Conservation (phyloP, 805 yeast species). For the Metschnikowia noctiluminum region DNA sequence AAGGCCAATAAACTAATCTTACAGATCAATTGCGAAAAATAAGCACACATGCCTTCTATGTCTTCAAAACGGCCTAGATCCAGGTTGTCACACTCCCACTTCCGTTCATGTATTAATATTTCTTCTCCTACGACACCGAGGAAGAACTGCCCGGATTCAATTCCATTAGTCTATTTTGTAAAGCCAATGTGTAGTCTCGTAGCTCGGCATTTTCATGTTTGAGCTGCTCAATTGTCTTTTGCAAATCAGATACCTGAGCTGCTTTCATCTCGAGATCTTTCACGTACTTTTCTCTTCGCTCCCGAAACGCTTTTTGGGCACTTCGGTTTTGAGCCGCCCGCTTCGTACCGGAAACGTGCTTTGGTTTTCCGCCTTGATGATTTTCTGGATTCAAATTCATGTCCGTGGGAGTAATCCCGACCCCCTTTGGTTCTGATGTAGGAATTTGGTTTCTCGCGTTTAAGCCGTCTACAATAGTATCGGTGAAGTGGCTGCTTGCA, state of each 20-base stretch:
- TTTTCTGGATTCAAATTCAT: not conserved
- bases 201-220: conserved; percentile 67
- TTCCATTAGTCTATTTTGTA: conserved; percentile 66
- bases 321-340: conserved; percentile 90
- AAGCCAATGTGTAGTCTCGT: conserved; percentile 66
- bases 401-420: not conserved
- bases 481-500: too few relatives aligned
- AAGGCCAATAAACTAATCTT: too few relatives aligned
- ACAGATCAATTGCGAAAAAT: too few relatives aligned
- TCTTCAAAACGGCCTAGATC: too few relatives aligned
- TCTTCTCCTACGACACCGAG: not conserved
- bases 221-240: conserved; percentile 62
- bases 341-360: conserved; percentile 55
- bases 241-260: conserved; percentile 56
- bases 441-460: too few relatives aligned
- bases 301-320: conserved; percentile 90
- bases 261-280: conserved; percentile 76
- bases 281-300: conserved; percentile 76
- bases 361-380: not conserved
- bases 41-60: too few relatives aligned
- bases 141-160: conserved; percentile 11
- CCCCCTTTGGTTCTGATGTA: not conserved
- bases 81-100: too few relatives aligned
- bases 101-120: too few relatives aligned
- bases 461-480: too few relatives aligned